phyloP scores from a whole-genome alignment of 768 basidiomycete species.

The Porpolomopsis calyptriformis region DNA sequence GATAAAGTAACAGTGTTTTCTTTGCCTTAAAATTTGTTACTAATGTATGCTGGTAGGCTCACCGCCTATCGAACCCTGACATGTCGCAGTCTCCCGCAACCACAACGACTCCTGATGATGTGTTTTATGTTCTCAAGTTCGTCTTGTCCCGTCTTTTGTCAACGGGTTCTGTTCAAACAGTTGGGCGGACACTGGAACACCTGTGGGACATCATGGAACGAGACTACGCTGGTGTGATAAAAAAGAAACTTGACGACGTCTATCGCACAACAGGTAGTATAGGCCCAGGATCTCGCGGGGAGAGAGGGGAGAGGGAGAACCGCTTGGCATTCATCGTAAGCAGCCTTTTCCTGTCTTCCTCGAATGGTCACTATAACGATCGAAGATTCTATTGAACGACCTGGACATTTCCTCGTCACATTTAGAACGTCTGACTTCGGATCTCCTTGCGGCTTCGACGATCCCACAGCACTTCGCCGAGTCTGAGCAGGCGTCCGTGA shows the following conservation, averaged over 20 bases:
- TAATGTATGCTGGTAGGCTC: constrained; percentile 47
- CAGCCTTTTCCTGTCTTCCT: constrained; percentile 21
- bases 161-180: constrained; percentile 53
- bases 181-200: constrained; percentile 49
- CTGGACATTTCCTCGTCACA: constrained; percentile 88
- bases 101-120: constrained; percentile 84
- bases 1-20: constrained; percentile 54
- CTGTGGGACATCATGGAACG: constrained; percentile 69
- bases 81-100: constrained; percentile 47
- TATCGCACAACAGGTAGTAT: constrained; percentile 45
- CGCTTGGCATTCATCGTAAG: constrained; percentile 72
- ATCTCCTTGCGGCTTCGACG: constrained; percentile 41
- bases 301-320: constrained; percentile 75
- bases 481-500: constrained; percentile 41
- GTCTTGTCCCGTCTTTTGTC: constrained; percentile 70
- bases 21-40: constrained; percentile 1
- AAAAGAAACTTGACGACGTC: constrained; percentile 80
- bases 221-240: constrained; percentile 74
- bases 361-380: neutral
- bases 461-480: constrained; percentile 62
- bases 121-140: constrained; percentile 89
- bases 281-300: constrained; percentile 42
- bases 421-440: constrained; percentile 69
- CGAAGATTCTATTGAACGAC: constrained; percentile 82
- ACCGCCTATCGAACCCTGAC: constrained; percentile 72